Base-by-base conservation (phyloP, 371 early-diverging fungal genomes). In the Mucor irregularis region DNA sequence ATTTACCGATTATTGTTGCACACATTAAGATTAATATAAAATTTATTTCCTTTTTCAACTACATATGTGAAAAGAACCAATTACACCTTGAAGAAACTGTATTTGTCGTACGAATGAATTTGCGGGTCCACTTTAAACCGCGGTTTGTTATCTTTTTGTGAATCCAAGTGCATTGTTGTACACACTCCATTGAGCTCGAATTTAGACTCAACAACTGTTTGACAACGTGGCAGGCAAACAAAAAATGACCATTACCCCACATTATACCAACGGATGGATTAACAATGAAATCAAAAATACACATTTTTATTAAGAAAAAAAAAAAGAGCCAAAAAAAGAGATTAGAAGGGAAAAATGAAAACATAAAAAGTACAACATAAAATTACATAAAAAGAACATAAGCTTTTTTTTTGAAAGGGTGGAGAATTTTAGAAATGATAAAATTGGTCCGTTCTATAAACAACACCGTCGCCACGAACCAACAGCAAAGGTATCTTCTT, bases 391-490 rank as follows among this genome's bases (percentile, higher is more conserved):
- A 44, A 25, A n/a, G n/a, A 40, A n/a, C 3, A 6, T 9, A 14
- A 38, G 6, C 6, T 42, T 21, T 9, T 40, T 22, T 17, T 4
- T 19, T 68, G 61, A 73, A 54, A 73, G 65, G 13, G 50, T 49
- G 57, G n/a, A n/a, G n/a, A n/a, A n/a, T n/a, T n/a, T n/a, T n/a
- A n/a, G n/a, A n/a, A n/a, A n/a, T n/a, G n/a, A n/a, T 69, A 73
- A 62, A 61, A 69, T 49, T 58, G 61, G 50, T 83, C 81, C 25
- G 88, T 86, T 49, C 80, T 83, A 55, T 77, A 88, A 53, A 88
- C 76, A 58, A 85, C 78, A 22, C 88, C 88, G 56, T 85, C 85
- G 30, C 78, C 74, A 55, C 86, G 74, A 37, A 84, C 86, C 33
- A 88, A 65, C 56, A 88, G 53, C 35, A 88, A 70, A 16, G 86